A percentile compares a stretch with the other conserved stretches of the same genome.
Conservation (phyloP, 139 green algal species). For the Picochlorum sp. region DNA sequence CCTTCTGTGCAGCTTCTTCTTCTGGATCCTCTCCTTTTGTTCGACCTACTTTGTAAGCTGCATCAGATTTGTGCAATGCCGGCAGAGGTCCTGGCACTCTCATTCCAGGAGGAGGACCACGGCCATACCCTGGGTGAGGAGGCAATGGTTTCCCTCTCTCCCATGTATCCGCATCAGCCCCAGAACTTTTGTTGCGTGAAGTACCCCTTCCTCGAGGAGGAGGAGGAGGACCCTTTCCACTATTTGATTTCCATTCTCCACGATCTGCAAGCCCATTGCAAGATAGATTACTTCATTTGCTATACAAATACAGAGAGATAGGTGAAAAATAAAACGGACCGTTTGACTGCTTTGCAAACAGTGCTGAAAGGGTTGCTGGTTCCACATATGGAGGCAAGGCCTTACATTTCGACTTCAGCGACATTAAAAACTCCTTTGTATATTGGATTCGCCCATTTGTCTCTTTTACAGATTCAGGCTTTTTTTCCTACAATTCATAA, state of each 20-base stretch:
- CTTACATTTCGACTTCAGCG: too few species aligned
- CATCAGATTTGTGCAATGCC: slow-evolving; percentile 51
- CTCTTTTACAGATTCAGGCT: too few species aligned
- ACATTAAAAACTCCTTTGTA: too few species aligned
- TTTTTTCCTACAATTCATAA: too few species aligned
- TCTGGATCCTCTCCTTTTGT: slow-evolving; percentile 66
- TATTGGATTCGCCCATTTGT: too few species aligned
- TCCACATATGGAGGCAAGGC: too few species aligned
- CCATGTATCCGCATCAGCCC: slow-evolving; percentile 42
- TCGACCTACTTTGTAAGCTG: slow-evolving; percentile 46
- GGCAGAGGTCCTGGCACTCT: slow-evolving; percentile 16
- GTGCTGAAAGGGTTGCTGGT: too few species aligned
- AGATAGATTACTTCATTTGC: too few species aligned
- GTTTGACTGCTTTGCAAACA: too few species aligned
- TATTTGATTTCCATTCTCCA: slow-evolving; percentile 10
- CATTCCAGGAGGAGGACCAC: slow-evolving; percentile 24
- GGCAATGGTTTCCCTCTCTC: slow-evolving; percentile 38
- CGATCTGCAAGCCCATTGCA: too few species aligned
- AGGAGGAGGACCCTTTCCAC: slow-evolving; percentile 3
- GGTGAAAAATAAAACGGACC: too few species aligned
- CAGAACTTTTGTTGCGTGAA: slow-evolving; percentile 1
- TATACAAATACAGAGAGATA: too few species aligned
- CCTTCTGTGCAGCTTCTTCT: slow-evolving; percentile 85
- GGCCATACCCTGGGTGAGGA: slow-evolving; percentile 21
- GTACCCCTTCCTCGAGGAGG: slow-evolving; percentile 6